A percentile compares a stretch with the other conserved stretches of the same genome.
These are phyloP conservation scores for Nigrograna mackinnonii DNA, from an alignment of 2,329 filamentous ascomycete genomes.

Conservation along the genomic window DNA sequence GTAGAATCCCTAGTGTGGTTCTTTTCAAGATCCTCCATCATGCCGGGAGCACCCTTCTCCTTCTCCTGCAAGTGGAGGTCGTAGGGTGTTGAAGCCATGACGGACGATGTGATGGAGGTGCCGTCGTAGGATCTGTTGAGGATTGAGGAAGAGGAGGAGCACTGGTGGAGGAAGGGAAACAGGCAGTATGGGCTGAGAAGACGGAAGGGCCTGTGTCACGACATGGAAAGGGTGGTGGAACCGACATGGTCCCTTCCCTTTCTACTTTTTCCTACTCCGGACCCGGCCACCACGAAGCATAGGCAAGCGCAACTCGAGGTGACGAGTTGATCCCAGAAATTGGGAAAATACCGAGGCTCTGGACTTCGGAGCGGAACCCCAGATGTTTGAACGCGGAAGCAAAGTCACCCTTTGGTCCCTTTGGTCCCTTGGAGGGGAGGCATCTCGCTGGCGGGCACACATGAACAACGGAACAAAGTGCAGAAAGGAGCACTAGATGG, in stretches of 20 bases:
- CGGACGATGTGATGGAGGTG: not conserved
- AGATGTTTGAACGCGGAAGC: too few species aligned
- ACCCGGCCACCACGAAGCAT: not conserved
- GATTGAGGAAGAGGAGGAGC: too few species aligned
- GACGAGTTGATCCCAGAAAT: not conserved
- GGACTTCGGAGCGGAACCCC: too few species aligned
- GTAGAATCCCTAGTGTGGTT: slow-evolving; percentile 17
- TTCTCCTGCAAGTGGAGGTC: slow-evolving; percentile 13
- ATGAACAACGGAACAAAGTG: slow-evolving; percentile 7
- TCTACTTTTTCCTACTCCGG: too few species aligned
- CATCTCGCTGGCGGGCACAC: slow-evolving; percentile 9
- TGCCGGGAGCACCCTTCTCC: slow-evolving; percentile 23
- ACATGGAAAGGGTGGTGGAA: too few species aligned
- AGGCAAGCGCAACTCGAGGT: slow-evolving; percentile 1
- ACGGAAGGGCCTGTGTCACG: not conserved
- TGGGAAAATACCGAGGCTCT: slow-evolving; percentile 12
- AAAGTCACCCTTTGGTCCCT: too few species aligned
- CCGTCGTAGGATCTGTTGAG: not conserved
- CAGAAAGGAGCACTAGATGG: not conserved
- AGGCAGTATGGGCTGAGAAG: not conserved
- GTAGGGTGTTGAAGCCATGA: not conserved
- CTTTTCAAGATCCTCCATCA: slow-evolving; percentile 26
- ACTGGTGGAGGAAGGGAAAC: not conserved
- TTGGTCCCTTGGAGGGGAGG: too few species aligned
- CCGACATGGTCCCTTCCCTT: too few species aligned